Conservation (phyloP, 345 rosid genomes). For the Stellera chamaejasme region DNA sequence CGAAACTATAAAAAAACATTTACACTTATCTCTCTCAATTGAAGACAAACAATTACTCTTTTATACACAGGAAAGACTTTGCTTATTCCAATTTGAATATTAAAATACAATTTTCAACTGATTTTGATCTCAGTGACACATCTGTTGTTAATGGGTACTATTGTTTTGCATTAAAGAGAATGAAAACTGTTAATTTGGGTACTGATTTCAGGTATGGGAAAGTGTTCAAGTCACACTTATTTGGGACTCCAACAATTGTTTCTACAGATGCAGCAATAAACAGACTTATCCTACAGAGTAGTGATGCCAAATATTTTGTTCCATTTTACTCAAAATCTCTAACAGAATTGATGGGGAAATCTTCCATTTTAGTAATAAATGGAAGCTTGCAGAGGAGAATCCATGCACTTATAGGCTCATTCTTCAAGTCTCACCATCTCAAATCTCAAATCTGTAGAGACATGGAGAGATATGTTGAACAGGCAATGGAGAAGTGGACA, state of each 20-base stretch:
- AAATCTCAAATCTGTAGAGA: slow-evolving; percentile 80
- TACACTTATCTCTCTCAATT: no score
- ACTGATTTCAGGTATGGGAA: slow-evolving; percentile 56
- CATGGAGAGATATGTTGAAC: slow-evolving; percentile 58
- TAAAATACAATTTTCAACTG: no score
- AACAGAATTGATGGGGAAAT: slow-evolving; percentile 90
- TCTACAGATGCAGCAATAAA: slow-evolving; percentile 94
- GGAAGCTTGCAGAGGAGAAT: slow-evolving; percentile 86
- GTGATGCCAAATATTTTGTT: slow-evolving; percentile 73
- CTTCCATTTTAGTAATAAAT: slow-evolving; percentile 78
- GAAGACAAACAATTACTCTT: no score
- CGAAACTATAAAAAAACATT: no score
- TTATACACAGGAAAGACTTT: no score
- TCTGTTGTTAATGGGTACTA: no score
- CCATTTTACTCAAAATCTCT: slow-evolving; percentile 93
- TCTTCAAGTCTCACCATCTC: slow-evolving; percentile 76
- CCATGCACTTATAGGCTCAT: slow-evolving; percentile 82
- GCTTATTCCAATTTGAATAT: no score
- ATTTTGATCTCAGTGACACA: no score
- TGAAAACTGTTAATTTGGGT: background rate
- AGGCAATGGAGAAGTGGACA: slow-evolving; percentile 73
- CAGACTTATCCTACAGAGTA: slow-evolving; percentile 60
- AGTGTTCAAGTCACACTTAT: slow-evolving; percentile 96
- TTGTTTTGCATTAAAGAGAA: no score
- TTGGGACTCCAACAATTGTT: slow-evolving; percentile 74